Conservation (phyloP, 768 basidiomycete genomes). For the Suillus bovinus region DNA sequence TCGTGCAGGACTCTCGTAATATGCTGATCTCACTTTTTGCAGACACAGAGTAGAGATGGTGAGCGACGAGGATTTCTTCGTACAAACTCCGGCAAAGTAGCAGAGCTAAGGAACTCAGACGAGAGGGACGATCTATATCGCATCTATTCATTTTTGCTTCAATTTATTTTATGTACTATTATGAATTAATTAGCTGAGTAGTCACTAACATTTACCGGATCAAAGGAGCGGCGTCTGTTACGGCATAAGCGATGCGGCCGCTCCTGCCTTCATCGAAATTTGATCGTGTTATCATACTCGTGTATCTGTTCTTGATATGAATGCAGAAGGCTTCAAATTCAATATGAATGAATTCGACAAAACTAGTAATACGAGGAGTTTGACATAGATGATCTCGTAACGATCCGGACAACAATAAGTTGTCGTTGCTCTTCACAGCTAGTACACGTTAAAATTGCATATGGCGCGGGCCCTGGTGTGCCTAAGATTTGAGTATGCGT, state of each 20-base stretch:
- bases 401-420: not conserved
- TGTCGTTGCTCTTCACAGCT: not conserved
- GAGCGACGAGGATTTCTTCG: conserved; percentile 57
- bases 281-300: no score
- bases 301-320: not conserved
- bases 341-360: not conserved
- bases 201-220: not conserved
- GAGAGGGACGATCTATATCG: not conserved
- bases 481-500: conserved; percentile 23
- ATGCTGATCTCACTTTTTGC: conserved; percentile 13
- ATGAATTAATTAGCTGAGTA: not conserved
- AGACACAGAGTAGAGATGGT: conserved; percentile 52
- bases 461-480: not conserved
- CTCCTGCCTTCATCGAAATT: no score
- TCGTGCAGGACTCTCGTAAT: not conserved
- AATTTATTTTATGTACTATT: not conserved
- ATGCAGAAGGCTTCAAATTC: not conserved
- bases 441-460: not conserved
- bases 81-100: conserved; percentile 12
- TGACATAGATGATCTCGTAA: not conserved
- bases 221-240: not conserved
- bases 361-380: not conserved
- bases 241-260: not conserved
- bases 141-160: not conserved
- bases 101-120: not conserved